Evolutionary conservation across 2,329 filamentous ascomycete species (phyloP).

Genomic region (Herpotrichia juniperi): DNA sequence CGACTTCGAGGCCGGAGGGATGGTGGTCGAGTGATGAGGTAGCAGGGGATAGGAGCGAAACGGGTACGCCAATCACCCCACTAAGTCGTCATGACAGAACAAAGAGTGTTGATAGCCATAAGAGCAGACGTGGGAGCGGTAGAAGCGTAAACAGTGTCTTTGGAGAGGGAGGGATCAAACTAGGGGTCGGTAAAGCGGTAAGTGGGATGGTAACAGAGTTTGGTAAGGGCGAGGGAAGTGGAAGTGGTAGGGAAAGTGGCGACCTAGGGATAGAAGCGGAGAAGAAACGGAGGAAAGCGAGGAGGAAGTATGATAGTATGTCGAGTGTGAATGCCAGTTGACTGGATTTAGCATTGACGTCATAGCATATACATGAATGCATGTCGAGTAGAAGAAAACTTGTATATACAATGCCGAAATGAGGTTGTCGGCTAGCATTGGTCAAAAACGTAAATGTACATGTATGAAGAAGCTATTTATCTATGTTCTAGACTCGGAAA

Average conservation of each 20-base stretch:
- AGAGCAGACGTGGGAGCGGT: no score
- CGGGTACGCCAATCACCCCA: constrained; percentile 21
- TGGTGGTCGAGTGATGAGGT: constrained; percentile 49
- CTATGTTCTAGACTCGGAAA: no score
- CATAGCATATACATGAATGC: background rate
- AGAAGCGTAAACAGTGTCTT: constrained; percentile 32
- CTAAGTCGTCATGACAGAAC: constrained; percentile 12
- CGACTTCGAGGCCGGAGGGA: constrained; percentile 42
- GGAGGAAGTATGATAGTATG: background rate
- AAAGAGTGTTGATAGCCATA: constrained; percentile 34
- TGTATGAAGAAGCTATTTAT: no score
- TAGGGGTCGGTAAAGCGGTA: constrained; percentile 40
- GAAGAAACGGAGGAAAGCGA: constrained; percentile 13
- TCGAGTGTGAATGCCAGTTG: background rate
- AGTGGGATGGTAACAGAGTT: constrained; percentile 34
- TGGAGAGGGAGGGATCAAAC: constrained; percentile 38
- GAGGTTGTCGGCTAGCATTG: background rate
- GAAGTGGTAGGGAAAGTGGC: constrained; percentile 17
- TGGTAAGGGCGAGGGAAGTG: constrained; percentile 29
- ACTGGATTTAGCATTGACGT: background rate
- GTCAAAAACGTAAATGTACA: no score
- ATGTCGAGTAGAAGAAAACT: background rate
- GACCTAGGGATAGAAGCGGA: constrained; percentile 7
- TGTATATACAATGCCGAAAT: background rate
- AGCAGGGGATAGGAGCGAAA: constrained; percentile 31